phyloP scores from a whole-genome alignment of 441 rosid genomes.

The Raphanus hybrid region DNA sequence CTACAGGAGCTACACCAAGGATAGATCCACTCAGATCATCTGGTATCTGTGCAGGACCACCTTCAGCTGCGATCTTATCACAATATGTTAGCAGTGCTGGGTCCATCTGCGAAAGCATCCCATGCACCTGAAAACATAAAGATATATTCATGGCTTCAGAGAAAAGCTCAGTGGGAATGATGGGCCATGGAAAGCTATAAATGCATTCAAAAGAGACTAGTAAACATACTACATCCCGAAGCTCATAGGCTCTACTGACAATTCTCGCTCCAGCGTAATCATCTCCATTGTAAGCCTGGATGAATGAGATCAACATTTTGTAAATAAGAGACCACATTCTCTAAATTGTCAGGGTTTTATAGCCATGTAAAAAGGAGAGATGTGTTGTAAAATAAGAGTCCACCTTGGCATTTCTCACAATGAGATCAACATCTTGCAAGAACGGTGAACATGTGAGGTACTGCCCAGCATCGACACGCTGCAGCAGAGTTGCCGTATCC shows the following conservation, averaged over 20 bases:
- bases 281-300: slow-evolving; percentile 88
- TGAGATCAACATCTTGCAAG: slow-evolving; percentile 89
- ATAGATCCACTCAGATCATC: slow-evolving; percentile 75
- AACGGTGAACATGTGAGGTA: slow-evolving; percentile 84
- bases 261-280: slow-evolving; percentile 98
- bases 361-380: not conserved
- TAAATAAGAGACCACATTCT: slow-evolving; percentile 21
- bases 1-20: slow-evolving; percentile 73
- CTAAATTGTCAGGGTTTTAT: not conserved
- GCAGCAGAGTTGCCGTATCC: slow-evolving; percentile 93
- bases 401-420: slow-evolving; percentile 93
- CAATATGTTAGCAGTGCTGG: slow-evolving; percentile 88
- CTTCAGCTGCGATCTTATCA: slow-evolving; percentile 89
- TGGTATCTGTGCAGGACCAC: slow-evolving; percentile 83
- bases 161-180: slow-evolving; percentile 5
- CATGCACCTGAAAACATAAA: slow-evolving; percentile 71
- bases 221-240: slow-evolving; percentile 84
- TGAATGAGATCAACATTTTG: slow-evolving; percentile 17
- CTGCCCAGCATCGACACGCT: slow-evolving; percentile 90
- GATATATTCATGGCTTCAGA: slow-evolving; percentile 4
- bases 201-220: slow-evolving; percentile 22
- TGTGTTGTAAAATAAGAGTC: not conserved
- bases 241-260: slow-evolving; percentile 92
- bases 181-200: not conserved
- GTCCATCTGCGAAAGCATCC: slow-evolving; percentile 99